Evolutionary conservation across 805 yeast species (phyloP).

Genomic region (Barnettozyma botsteinii): DNA sequence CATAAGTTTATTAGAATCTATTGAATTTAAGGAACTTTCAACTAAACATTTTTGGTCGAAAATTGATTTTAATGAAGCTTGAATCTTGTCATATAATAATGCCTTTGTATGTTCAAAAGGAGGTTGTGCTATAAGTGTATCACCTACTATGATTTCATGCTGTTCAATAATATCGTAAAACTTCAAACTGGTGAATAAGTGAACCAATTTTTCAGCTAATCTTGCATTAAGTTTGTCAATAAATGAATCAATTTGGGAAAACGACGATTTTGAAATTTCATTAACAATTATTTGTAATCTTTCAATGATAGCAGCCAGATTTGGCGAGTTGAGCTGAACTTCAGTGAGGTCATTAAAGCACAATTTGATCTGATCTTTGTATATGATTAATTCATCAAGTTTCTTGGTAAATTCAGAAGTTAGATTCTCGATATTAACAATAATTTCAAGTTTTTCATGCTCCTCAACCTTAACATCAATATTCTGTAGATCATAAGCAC

Average conservation of each 20-base stretch:
- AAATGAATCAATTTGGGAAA: conserved; percentile 29
- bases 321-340: conserved; percentile 23
- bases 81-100: conserved; percentile 23
- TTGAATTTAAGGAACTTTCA: conserved; percentile 19
- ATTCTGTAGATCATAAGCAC: conserved; percentile 42
- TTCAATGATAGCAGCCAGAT: conserved; percentile 20
- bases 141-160: conserved; percentile 35
- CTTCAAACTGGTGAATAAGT: conserved; percentile 22
- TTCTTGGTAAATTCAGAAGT: conserved; percentile 29
- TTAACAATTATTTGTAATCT: conserved; percentile 33
- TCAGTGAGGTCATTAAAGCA: conserved; percentile 22
- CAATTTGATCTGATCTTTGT: conserved; percentile 24
- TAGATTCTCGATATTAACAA: conserved; percentile 26
- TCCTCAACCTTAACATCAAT: conserved; percentile 27
- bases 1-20: not conserved
- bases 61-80: conserved; percentile 21
- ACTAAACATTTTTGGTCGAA: conserved; percentile 24
- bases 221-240: conserved; percentile 30
- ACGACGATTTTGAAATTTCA: conserved; percentile 32
- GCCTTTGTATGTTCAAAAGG: conserved; percentile 34
- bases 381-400: conserved; percentile 24
- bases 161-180: conserved; percentile 7
- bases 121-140: conserved; percentile 35
- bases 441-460: conserved; percentile 28
- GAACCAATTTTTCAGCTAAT: conserved; percentile 25